Evolutionary conservation across 2,329 filamentous ascomycete species (phyloP).

Genomic region (Trichoderma koningiopsis): DNA sequence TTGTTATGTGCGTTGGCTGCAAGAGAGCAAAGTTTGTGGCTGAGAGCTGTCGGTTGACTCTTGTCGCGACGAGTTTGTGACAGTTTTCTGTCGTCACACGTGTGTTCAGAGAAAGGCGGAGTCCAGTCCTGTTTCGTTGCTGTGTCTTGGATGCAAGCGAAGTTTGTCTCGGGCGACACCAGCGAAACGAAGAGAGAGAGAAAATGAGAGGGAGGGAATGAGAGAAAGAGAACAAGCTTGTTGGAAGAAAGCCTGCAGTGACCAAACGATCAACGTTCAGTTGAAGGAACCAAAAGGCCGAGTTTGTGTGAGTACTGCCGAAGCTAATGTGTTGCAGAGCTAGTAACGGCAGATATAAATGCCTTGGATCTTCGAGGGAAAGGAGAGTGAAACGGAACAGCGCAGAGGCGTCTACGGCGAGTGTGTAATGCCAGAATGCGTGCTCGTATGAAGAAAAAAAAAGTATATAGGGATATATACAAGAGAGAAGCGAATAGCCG

Average conservation of each 20-base stretch:
- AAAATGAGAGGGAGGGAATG: not conserved
- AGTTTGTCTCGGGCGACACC: slow-evolving; percentile 12
- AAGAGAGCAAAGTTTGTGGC: slow-evolving; percentile 5
- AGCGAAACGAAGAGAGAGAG: not conserved
- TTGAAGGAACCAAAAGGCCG: slow-evolving; percentile 12
- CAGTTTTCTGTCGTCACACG: slow-evolving; percentile 17
- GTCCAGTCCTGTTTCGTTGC: slow-evolving; percentile 9
- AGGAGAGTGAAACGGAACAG: slow-evolving; percentile 20
- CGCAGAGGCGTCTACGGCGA: not conserved
- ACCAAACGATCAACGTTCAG: slow-evolving; percentile 23
- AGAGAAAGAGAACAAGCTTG: not conserved
- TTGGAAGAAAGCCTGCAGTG: not conserved
- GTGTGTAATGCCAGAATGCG: not conserved
- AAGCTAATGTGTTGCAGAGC: slow-evolving; percentile 4
- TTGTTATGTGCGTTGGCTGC: not conserved
- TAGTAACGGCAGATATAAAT: not conserved
- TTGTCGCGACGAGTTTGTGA: not conserved
- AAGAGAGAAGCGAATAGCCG: slow-evolving; percentile 15
- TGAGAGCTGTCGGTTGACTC: not conserved
- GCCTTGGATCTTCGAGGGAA: slow-evolving; percentile 12
- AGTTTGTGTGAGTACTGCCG: not conserved
- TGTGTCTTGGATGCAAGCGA: slow-evolving; percentile 7
- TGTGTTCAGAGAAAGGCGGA: slow-evolving; percentile 17
- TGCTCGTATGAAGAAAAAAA: not conserved
- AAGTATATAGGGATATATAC: not conserved